Conservation (phyloP, 2,329 filamentous ascomycete genomes). For the Xylaria sp. region DNA sequence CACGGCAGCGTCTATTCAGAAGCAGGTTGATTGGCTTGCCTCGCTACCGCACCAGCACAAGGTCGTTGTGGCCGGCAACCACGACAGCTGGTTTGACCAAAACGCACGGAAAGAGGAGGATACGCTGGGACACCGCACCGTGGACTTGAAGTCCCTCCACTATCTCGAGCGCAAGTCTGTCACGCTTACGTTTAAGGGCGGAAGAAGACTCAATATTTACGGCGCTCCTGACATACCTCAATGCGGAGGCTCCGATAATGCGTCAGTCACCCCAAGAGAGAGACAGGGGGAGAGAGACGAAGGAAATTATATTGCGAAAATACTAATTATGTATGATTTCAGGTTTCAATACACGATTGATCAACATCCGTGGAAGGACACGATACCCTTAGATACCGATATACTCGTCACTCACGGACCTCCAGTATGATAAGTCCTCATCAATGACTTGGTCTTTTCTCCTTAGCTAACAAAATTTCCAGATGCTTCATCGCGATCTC, state of each 20-base stretch:
- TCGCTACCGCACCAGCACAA: conserved; percentile 80
- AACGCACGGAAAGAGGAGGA: conserved; percentile 68
- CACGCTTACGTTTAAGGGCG: conserved; percentile 69
- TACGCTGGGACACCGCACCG: conserved; percentile 57
- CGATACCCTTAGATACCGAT: conserved; percentile 76
- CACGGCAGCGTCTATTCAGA: conserved; percentile 77
- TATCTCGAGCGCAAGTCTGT: conserved; percentile 79
- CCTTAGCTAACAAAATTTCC: conserved; percentile 3
- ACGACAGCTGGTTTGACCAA: conserved; percentile 86
- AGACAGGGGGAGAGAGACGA: no score
- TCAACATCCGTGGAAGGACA: conserved; percentile 76
- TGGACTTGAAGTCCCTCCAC: conserved; percentile 74
- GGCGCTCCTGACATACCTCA: conserved; percentile 83
- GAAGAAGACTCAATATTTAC: conserved; percentile 75
- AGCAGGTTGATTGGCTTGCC: conserved; percentile 84
- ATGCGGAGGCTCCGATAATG: conserved; percentile 77
- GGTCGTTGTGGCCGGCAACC: conserved; percentile 86
- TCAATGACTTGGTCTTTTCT: neutral
- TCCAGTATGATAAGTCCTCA: conserved; percentile 59
- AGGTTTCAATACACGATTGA: conserved; percentile 78
- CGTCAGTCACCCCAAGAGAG: conserved; percentile 49
- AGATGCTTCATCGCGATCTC: conserved; percentile 75
- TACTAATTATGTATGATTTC: conserved; percentile 16
- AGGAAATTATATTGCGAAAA: neutral
- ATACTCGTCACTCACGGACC: conserved; percentile 85